Conservation (phyloP, 2,329 filamentous ascomycete species). For the Pyricularia pennisetigena region DNA sequence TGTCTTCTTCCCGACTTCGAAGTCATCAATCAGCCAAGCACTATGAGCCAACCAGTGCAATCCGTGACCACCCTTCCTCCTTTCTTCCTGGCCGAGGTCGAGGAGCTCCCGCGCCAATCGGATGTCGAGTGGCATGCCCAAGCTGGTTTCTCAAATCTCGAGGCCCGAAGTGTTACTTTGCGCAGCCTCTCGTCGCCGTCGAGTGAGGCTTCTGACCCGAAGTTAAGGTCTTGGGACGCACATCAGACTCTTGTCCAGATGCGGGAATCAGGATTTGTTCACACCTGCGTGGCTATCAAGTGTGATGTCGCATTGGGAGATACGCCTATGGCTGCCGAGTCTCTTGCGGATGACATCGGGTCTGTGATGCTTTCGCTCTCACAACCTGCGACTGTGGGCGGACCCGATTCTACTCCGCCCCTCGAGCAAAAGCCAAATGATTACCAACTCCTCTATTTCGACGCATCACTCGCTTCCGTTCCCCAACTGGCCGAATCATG, state of each 20-base stretch:
- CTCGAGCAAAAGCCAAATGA: conserved; percentile 8
- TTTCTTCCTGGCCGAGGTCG: conserved; percentile 66
- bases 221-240: neutral
- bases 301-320: neutral
- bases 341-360: neutral
- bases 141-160: conserved; percentile 40
- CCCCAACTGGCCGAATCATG: neutral
- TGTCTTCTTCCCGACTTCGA: conserved; percentile 40
- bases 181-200: neutral
- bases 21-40: conserved; percentile 25
- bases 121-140: conserved; percentile 78
- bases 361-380: neutral
- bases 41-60: conserved; percentile 7
- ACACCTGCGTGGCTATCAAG: neutral
- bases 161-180: conserved; percentile 6
- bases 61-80: conserved; percentile 41
- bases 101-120: conserved; percentile 63
- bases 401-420: no score
- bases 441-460: conserved; percentile 5
- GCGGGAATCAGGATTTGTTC: neutral
- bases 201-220: neutral
- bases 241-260: neutral
- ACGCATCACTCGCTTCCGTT: neutral
- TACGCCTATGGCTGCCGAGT: neutral
- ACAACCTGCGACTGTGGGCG: neutral